Evolutionary conservation across 805 yeast species (phyloP), one percentile per base, ranked within the genome.

Genomic region (Hanseniaspora valbyensis): DNA sequence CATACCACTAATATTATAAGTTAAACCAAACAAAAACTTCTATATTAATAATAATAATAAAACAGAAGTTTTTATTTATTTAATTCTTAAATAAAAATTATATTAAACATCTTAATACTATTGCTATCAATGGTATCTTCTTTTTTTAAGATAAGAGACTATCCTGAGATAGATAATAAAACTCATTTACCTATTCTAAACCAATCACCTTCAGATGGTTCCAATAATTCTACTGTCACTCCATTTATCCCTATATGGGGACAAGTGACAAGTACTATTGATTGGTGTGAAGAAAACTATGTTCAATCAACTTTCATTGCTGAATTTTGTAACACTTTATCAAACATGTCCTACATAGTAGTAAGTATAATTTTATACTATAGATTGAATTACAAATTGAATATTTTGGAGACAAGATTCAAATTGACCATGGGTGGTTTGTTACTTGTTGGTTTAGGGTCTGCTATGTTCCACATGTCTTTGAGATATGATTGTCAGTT

Each of bases 261-360:
- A 0, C 67, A 70, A 4, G 83, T 84, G 2, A 88, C 97, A 0
- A 77, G 95, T 34, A 89, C 97, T n/a, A 92, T 92, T 34, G 98
- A 90, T 61, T 90, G 97, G 97, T 90, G 98, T 67, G 98, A 90
- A 61, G 97, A 92, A 65, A 90, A 90, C 68, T 90, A 90, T 62
- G 90, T 88, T 10, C 84, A 89, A 1, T 75, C 90, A 12, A 75
- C 75, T 12, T 92, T 84, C 60, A 73, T 92, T 49, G 96, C 97
- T 3, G 98, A 92, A 64, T 83, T 86, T 52, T 74, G 90, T 53
- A 92, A 92, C 62, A 85, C 96, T 2, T 58, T 79, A 25, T 87
- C 98, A 39, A 92, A 92, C 56, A 69, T 69, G 30, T 79, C 78
- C 57, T 67, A 76, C 36, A 57, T 73, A 6, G 63, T 77, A 19